Evolutionary conservation across 768 basidiomycete genomes (phyloP), one percentile per base, ranked within the genome.

Genomic region (Lentinula detonsa): DNA sequence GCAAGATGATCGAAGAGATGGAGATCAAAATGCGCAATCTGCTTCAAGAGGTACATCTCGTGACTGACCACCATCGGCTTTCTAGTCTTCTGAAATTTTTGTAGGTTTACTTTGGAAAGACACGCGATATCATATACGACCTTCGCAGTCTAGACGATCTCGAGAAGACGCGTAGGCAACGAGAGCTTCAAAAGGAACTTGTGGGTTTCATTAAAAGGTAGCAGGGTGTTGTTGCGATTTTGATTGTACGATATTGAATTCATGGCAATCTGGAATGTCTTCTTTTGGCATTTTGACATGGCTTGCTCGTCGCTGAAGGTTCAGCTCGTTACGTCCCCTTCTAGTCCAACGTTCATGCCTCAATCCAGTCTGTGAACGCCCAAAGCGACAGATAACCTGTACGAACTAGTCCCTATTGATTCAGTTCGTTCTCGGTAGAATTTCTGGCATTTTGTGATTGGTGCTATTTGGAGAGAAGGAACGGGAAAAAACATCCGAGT

Each of bases 1-100:
- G 97, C 4, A 84, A 82, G 65, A 90, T 98, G 87, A 88, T 99
- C 64, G 97, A 99, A 73, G 97, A 98, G 65, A 95, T 96, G 93
- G 97, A 99, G 75, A 93, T 95, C 72, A 98, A 98, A 78, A 95
- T 98, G 93, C 84, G 97, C 42, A 97, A 97, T 73, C 77, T 94
- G 60, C 79, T 99, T 52, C 91, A 93, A 73, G 93, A 95, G 79
- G 92, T 86, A 62, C 50, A 76, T 63, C 59, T 18, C 62, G 56
- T 33, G 33, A 34, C 54, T 5, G 53, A 43, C 49, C n/a, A 53
- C 34, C 15, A 28, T 54, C 31, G 9, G 40, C n/a, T 18, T 13
- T 43, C 23, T 8, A 34, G 42, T 21, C 39, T n/a, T 50, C 28
- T 49, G 43, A 13, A 39, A 13, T 5, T 8, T 13, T 39, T 11